Conservation (phyloP, 2,329 filamentous ascomycete species). For the Neonectria ditissima region DNA sequence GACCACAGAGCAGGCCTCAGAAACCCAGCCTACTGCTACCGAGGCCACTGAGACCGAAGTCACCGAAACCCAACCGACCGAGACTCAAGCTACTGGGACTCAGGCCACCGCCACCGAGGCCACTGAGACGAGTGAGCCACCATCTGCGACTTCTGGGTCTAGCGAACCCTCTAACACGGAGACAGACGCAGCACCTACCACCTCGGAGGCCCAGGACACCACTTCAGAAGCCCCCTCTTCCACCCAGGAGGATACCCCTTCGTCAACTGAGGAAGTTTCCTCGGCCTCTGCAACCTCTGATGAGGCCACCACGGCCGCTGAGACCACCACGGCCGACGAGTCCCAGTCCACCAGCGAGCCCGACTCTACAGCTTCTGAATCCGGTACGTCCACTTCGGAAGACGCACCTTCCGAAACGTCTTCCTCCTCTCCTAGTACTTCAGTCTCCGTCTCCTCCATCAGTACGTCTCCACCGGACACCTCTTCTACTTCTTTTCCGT, state of each 20-base stretch:
- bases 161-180: slow-evolving; percentile 41
- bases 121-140: slow-evolving; percentile 38
- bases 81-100: slow-evolving; percentile 16
- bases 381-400: slow-evolving; percentile 47
- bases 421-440: slow-evolving; percentile 45
- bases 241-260: not conserved
- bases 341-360: slow-evolving; percentile 40
- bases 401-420: slow-evolving; percentile 42
- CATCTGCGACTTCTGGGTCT: slow-evolving; percentile 36
- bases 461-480: slow-evolving; percentile 48
- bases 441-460: slow-evolving; percentile 46
- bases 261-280: slow-evolving; percentile 22
- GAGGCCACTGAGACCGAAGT: slow-evolving; percentile 11
- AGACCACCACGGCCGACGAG: slow-evolving; percentile 22
- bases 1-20: not conserved
- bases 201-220: slow-evolving; percentile 23
- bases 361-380: slow-evolving; percentile 45
- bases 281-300: not conserved
- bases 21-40: slow-evolving; percentile 2
- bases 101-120: slow-evolving; percentile 11
- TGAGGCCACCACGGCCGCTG: not conserved
- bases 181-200: slow-evolving; percentile 34
- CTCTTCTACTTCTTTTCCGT: slow-evolving; percentile 34
- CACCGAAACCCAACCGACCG: slow-evolving; percentile 3
- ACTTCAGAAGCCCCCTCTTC: slow-evolving; percentile 3